Base-by-base conservation (phyloP, 768 basidiomycete species). In the Suillus occidentalis region DNA sequence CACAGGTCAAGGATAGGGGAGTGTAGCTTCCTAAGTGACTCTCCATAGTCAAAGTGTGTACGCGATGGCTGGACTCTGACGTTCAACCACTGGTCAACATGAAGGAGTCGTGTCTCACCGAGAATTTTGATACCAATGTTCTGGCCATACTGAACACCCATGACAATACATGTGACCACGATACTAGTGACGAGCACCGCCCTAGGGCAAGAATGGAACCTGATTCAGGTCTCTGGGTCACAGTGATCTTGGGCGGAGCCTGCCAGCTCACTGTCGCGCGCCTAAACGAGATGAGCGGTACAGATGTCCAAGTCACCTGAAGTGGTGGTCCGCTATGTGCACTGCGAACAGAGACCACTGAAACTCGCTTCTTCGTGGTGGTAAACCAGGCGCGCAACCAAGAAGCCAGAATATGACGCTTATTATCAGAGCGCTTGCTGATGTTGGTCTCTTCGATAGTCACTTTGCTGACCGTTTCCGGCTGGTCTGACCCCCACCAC, bases 1-100 rank as follows among this genome's bases (percentile, higher is more conserved):
- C 92, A 94, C 50, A 96, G 88, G n/a, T 96, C 97, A 57, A 99
- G 83, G 64, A 99, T 91, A 2, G 95, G 94, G 37, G 92, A 92
- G 73, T 97, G 95, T 63, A 96, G 81, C 57, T 84, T 83, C 55
- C 88, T 85, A 68, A 95, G 73, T 14, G 87, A 83, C 62, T 88
- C 87, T n/a, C 88, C 84, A 72, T 96, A 95, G 18, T 79, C 73
- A 45, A 89, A 83, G 67, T 92, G 87, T 52, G 85, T 82, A 68
- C 94, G 83, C 62, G 82, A 89, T 82, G 10, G 86, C 72, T 67
- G 12, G 20, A 49, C 4, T 37, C 31, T 20, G 45, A 20, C 28
- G 18, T 42, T 59, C 25, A 59, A 31, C 6, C 25, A 13, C 58
- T 3, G 25, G 1, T 59, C 58, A 59, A 20, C 18, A 14, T 28